Conservation (phyloP, 192 early-diverging fungal genomes). For the Linnemannia zychae region DNA sequence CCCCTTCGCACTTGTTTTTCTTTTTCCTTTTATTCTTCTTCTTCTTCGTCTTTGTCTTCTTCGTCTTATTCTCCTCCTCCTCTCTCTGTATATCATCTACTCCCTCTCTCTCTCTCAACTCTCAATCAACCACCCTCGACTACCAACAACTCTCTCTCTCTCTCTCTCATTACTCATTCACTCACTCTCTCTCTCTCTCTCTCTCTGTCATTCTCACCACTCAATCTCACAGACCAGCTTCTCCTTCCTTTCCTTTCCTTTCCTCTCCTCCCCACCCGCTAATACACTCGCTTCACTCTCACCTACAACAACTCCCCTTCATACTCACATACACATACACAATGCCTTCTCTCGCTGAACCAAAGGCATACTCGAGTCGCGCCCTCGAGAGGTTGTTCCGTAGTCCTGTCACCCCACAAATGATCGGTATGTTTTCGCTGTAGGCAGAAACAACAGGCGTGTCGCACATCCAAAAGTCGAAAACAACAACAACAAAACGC, state of each 20-base stretch:
- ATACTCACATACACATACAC: constrained; percentile 3
- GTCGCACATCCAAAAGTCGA: not conserved
- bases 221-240: constrained; percentile 1
- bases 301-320: not conserved
- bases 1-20: constrained; percentile 15
- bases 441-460: not conserved
- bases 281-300: not conserved
- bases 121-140: too few species aligned
- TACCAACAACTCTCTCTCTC: not conserved
- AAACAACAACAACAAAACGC: constrained; percentile 1
- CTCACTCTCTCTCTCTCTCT: not conserved
- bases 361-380: constrained; percentile 47
- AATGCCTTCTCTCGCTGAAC: constrained; percentile 50
- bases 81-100: not conserved
- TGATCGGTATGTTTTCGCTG: constrained; percentile 39
- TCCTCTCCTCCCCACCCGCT: not conserved
- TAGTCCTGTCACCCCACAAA: constrained; percentile 49
- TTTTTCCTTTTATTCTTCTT: constrained; percentile 14
- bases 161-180: not conserved
- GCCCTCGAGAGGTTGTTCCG: constrained; percentile 44
- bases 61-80: not conserved
- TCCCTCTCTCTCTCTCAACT: not conserved
- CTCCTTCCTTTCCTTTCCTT: not conserved
- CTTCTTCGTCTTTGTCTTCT: not conserved
- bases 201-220: not conserved